A percentile compares a stretch with the other conserved stretches of the same genome.
These are phyloP conservation scores for Aspergillus texensis DNA, from an alignment of 2,329 filamentous ascomycete genomes.

Conservation along the genomic window DNA sequence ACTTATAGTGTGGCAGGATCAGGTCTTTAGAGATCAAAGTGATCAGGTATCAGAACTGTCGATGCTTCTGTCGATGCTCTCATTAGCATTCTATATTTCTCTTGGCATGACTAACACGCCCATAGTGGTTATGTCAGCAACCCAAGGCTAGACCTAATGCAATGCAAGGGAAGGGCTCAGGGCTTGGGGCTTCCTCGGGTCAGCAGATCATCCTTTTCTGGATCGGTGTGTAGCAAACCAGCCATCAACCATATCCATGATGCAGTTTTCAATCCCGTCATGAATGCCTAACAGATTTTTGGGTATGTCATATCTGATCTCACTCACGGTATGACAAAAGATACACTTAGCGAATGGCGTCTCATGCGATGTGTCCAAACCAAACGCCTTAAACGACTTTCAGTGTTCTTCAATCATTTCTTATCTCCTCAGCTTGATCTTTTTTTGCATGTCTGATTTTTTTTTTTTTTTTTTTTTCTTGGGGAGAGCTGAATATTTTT, in stretches of 20 bases:
- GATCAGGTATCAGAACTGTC: neutral
- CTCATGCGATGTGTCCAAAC: neutral
- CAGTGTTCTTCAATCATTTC: conserved; percentile 2
- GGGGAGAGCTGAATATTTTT: conserved; percentile 5
- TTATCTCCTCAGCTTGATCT: no score
- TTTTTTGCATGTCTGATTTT: neutral
- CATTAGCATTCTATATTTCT: neutral
- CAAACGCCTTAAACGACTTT: neutral
- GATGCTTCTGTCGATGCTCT: neutral
- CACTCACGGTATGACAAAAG: conserved; percentile 18
- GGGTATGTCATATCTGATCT: conserved; percentile 28
- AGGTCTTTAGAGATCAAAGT: neutral
- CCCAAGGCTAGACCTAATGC: conserved; percentile 25
- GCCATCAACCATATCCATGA: conserved; percentile 12
- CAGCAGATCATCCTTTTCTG: conserved; percentile 24
- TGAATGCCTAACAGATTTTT: conserved; percentile 26
- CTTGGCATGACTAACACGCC: conserved; percentile 1
- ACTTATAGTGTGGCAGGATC: neutral
- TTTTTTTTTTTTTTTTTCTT: conserved; percentile 17
- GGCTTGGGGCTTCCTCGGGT: conserved; percentile 26
- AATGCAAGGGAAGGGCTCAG: conserved; percentile 32
- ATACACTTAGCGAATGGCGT: conserved; percentile 12
- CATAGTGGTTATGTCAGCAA: conserved; percentile 22
- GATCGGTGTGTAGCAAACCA: conserved; percentile 14
- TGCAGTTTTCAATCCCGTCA: conserved; percentile 12